Evolutionary conservation across 192 early-diverging fungal species (phyloP).

Genomic region (Endogone sp.): DNA sequence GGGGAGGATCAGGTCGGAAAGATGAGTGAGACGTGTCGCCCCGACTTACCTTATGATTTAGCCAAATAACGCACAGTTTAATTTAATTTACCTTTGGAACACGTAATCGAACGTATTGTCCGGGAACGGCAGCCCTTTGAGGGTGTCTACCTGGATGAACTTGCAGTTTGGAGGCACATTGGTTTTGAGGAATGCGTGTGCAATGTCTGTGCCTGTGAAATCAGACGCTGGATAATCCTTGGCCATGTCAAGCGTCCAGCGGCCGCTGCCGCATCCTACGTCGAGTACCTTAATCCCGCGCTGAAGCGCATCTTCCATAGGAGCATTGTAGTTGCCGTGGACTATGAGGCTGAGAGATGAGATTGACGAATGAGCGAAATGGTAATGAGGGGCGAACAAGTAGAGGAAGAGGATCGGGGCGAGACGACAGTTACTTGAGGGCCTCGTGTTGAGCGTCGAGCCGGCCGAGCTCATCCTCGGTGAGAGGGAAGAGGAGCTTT

Average conservation of each 20-base stretch:
- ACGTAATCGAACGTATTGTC: constrained; percentile 47
- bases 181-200: neutral
- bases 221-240: constrained; percentile 36
- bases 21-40: neutral
- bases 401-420: too few species aligned
- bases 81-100: constrained; percentile 17
- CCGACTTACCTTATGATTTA: neutral
- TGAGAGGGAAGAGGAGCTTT: too few species aligned
- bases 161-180: constrained; percentile 25
- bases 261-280: constrained; percentile 11
- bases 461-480: too few species aligned
- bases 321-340: neutral
- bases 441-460: too few species aligned
- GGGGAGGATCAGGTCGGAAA: neutral
- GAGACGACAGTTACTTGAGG: too few species aligned
- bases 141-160: constrained; percentile 34
- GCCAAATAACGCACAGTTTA: too few species aligned
- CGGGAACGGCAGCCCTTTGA: constrained; percentile 30
- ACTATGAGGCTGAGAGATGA: neutral
- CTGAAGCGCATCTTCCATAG: neutral
- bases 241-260: constrained; percentile 41
- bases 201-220: constrained; percentile 42
- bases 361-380: neutral
- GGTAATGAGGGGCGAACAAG: neutral
- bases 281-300: constrained; percentile 16